Percentiles rank a stretch among this genome's conserved stretches.
These are phyloP conservation scores for Irpex sp. DNA, from an alignment of 1,284 basidiomycete species.

Conservation along the genomic window DNA sequence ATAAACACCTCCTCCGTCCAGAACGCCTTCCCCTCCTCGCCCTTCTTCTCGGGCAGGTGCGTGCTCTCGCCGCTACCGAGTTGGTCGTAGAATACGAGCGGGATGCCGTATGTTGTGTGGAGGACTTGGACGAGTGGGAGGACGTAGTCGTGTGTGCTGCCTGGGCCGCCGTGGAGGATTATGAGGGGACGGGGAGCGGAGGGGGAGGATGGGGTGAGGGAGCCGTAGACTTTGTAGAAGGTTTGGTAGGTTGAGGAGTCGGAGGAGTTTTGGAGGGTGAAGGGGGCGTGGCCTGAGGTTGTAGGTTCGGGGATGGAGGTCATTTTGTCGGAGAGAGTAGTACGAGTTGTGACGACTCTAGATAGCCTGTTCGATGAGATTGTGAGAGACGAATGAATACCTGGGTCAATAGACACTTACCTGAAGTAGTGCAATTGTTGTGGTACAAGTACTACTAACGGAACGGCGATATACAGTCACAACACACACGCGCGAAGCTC, in stretches of 20 bases:
- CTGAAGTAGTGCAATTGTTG: no score
- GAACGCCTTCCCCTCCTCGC: constrained; percentile 23
- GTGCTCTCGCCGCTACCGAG: constrained; percentile 32
- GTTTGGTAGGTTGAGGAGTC: constrained; percentile 26
- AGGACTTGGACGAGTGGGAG: constrained; percentile 23
- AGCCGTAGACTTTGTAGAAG: constrained; percentile 32
- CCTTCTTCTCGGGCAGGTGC: constrained; percentile 24
- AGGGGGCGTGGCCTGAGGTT: constrained; percentile 13
- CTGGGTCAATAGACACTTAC: no score
- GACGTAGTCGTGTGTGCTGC: constrained; percentile 28
- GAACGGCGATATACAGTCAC: no score
- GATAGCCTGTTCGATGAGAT: no score
- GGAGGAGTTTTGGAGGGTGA: constrained; percentile 18
- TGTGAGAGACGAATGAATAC: no score
- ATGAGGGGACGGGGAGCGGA: constrained; percentile 26
- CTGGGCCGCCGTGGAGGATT: constrained; percentile 35
- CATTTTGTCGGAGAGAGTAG: neutral
- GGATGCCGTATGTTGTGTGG: constrained; percentile 13
- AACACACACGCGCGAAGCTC: no score
- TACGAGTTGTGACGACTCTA: neutral
- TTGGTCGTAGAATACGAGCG: constrained; percentile 36
- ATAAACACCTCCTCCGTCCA: constrained; percentile 33
- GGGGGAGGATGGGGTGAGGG: constrained; percentile 17
- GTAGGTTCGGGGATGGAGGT: neutral
- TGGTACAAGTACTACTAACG: no score